phyloP scores from a whole-genome alignment of 2,329 filamentous ascomycete species.

The Pestalotiopsis fici region DNA sequence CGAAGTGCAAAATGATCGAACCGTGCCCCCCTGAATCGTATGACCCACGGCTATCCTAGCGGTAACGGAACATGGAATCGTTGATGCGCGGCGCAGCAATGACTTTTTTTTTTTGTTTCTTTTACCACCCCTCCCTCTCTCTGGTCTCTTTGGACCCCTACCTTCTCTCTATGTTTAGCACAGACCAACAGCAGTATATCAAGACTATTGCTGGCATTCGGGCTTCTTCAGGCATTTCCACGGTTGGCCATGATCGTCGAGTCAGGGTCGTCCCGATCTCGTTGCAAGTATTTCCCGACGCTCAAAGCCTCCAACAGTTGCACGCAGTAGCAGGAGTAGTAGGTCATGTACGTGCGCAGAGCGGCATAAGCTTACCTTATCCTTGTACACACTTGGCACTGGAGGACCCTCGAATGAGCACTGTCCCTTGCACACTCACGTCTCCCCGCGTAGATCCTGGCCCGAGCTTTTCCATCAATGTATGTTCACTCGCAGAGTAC shows the following conservation, averaged over 20 bases:
- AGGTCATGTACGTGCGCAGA: background rate
- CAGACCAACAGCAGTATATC: background rate
- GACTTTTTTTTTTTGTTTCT: background rate
- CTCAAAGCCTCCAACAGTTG: background rate
- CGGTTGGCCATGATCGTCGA: background rate
- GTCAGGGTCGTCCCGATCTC: background rate
- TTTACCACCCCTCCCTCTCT: background rate
- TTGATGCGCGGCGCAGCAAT: background rate
- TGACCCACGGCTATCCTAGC: background rate
- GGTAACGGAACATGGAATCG: background rate
- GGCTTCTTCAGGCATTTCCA: background rate
- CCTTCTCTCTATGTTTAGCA: background rate
- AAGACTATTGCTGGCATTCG: background rate
- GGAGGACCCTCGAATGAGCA: background rate
- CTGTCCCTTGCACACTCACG: background rate
- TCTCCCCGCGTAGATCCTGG: background rate
- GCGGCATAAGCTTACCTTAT: background rate
- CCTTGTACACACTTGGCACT: background rate
- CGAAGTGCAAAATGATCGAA: background rate
- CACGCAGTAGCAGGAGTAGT: background rate
- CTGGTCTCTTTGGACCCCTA: too few species aligned
- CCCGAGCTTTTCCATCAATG: background rate
- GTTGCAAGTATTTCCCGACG: background rate
- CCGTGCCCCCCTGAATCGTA: slow-evolving; percentile 4
- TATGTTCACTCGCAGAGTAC: background rate